Evolutionary conservation across 345 rosid species (phyloP).

Genomic region (Gossypium australe): DNA sequence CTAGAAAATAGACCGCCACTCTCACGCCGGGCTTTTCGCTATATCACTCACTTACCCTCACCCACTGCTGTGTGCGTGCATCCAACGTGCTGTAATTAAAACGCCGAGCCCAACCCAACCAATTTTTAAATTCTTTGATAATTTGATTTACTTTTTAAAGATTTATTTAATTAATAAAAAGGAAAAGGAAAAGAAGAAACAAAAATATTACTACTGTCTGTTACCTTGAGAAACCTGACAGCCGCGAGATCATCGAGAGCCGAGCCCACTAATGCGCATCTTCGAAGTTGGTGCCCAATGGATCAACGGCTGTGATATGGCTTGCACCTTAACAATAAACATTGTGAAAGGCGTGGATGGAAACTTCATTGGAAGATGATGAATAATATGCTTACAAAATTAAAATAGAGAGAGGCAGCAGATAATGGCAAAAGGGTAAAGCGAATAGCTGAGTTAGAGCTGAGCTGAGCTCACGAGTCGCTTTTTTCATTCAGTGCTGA

Average conservation of each 20-base stretch:
- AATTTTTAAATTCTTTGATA: no score
- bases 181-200: not conserved
- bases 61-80: not conserved
- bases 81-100: slow-evolving; percentile 9
- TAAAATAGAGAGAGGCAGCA: not conserved
- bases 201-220: not conserved
- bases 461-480: slow-evolving; percentile 18
- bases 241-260: slow-evolving; percentile 4
- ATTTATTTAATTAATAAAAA: no score
- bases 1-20: slow-evolving; percentile 12
- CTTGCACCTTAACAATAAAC: not conserved
- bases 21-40: slow-evolving; percentile 22
- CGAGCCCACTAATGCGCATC: slow-evolving; percentile 13
- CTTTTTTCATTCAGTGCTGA: slow-evolving; percentile 20
- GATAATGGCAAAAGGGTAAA: slow-evolving; percentile 23
- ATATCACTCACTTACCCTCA: not conserved
- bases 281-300: not conserved
- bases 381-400: not conserved
- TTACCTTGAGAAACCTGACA: slow-evolving; percentile 2
- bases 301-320: slow-evolving; percentile 18
- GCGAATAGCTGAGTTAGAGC: slow-evolving; percentile 15
- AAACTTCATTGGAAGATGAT: not conserved
- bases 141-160: not conserved
- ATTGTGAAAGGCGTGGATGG: not conserved
- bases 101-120: not conserved